Evolutionary conservation across 176 grass and related monocot species (phyloP), one percentile per base, ranked within the genome.

Genomic region (Hordeum marinum): DNA sequence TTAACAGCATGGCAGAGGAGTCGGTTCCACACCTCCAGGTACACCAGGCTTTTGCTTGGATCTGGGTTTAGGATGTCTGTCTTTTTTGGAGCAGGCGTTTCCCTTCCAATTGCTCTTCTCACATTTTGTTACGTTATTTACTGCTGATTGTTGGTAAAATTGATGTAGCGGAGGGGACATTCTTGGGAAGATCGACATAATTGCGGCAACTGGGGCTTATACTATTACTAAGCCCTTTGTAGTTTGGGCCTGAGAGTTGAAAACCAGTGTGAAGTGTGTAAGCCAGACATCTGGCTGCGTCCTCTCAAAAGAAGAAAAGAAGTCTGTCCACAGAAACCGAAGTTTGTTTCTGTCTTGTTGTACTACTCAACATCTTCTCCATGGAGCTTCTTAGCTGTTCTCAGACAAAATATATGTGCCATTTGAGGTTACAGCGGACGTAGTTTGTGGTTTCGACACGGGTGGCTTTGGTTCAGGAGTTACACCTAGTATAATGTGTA

Each of bases 61-160:
- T 89, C 59, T 66, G 85, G 84, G 87, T 70, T 79, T 87, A 37
- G 82, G 78, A 97, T 94, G 85, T 88, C 76, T 94, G 91, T 94
- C 87, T 92, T 97, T 94, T 86, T 75, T 59, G 83, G 75, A 83
- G 75, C 94, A 97, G 87, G 39, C 14, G 82, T 61, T 82, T 76
- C 46, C 84, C 9, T 81, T 78, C 69, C 76, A 80, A 11, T 87
- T 87, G 42, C 79, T 77, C 61, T 69, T 55, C 78, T 29, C 37
- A 31, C 87, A 83, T 77, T 85, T 85, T 36, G 35, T 84, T 90
- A 68, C 84, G 65, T 83, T 88, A 70, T 91, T 89, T 77, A 83
- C 82, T 42, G 68, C 55, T 57, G 17, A 79, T 48, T 82, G 32
- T 84, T 84, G 41, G 37, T 84, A 83, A 63, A 87, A 86, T 89